These are phyloP conservation scores for Hippophae rhamnoides DNA, from an alignment of 306 rosid species.

Conservation along the genomic window DNA sequence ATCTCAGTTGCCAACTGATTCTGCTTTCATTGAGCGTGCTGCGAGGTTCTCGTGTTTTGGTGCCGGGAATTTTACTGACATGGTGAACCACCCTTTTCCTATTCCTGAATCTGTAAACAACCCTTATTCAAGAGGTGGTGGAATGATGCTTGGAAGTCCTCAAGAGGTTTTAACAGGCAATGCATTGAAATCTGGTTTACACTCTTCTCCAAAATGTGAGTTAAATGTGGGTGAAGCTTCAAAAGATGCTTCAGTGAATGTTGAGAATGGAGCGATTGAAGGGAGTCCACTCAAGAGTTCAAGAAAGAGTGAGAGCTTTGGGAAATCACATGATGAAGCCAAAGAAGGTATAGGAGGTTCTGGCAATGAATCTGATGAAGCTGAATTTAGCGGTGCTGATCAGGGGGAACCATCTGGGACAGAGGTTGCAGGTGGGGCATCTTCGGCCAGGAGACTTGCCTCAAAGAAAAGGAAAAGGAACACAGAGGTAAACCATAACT, in stretches of 20 bases:
- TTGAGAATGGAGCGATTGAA: constrained; percentile 37
- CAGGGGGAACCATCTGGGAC: constrained; percentile 43
- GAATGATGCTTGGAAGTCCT: constrained; percentile 28
- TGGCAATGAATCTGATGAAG: constrained; percentile 60
- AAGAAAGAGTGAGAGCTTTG: constrained; percentile 39
- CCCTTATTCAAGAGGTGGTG: constrained; percentile 31
- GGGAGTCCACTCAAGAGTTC: constrained; percentile 50
- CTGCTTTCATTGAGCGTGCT: constrained; percentile 85
- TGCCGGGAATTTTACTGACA: constrained; percentile 53
- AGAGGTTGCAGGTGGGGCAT: constrained; percentile 49
- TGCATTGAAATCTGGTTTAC: constrained; percentile 36
- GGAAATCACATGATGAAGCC: constrained; percentile 51
- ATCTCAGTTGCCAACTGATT: constrained; percentile 82
- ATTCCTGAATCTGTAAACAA: constrained; percentile 42
- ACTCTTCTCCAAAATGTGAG: constrained; percentile 39
- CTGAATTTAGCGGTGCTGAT: constrained; percentile 49
- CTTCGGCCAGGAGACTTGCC: constrained; percentile 41
- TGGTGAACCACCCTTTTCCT: constrained; percentile 44
- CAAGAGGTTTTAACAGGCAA: constrained; percentile 40
- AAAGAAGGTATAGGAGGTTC: constrained; percentile 40
- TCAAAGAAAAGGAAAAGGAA: constrained; percentile 82
- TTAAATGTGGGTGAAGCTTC: constrained; percentile 40
- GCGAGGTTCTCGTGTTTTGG: constrained; percentile 74
- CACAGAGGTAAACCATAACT: constrained; percentile 45
- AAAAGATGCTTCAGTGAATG: constrained; percentile 34